These are phyloP conservation scores for Monosporozyma yasuniensis DNA, from an alignment of 805 yeast genomes.

Conservation along the genomic window DNA sequence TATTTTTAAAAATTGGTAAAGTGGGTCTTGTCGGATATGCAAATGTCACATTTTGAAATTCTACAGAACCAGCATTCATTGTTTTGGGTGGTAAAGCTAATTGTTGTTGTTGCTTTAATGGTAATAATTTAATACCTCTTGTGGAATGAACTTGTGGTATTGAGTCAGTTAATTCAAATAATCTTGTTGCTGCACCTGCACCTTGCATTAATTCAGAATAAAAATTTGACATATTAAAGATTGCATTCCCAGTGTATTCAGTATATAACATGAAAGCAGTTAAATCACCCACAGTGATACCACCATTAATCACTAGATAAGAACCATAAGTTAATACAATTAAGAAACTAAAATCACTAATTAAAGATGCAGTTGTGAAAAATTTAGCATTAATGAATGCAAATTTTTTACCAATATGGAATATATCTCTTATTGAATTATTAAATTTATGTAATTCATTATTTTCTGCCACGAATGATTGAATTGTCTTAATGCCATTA, in stretches of 20 bases:
- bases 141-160: slow-evolving; percentile 62
- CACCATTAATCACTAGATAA: slow-evolving; percentile 64
- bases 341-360: slow-evolving; percentile 77
- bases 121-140: slow-evolving; percentile 41
- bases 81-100: slow-evolving; percentile 2
- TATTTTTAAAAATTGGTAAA: slow-evolving; percentile 41
- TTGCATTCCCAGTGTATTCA: slow-evolving; percentile 85
- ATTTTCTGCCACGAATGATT: slow-evolving; percentile 82
- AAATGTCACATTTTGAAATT: slow-evolving; percentile 60
- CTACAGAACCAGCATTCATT: slow-evolving; percentile 35
- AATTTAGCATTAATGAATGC: slow-evolving; percentile 73
- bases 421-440: slow-evolving; percentile 54
- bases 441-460: slow-evolving; percentile 72
- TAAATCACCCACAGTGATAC: slow-evolving; percentile 77
- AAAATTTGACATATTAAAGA: slow-evolving; percentile 85
- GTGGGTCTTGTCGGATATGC: slow-evolving; percentile 84
- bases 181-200: slow-evolving; percentile 88
- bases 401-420: slow-evolving; percentile 66
- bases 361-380: slow-evolving; percentile 66
- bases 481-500: slow-evolving; percentile 80
- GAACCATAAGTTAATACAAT: slow-evolving; percentile 77
- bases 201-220: slow-evolving; percentile 97
- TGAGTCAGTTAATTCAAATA: slow-evolving; percentile 79
- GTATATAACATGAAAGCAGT: slow-evolving; percentile 94
- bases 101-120: slow-evolving; percentile 12